Base-by-base conservation (phyloP, 1,284 basidiomycete genomes). In the Rhizopogon hawkerae region DNA sequence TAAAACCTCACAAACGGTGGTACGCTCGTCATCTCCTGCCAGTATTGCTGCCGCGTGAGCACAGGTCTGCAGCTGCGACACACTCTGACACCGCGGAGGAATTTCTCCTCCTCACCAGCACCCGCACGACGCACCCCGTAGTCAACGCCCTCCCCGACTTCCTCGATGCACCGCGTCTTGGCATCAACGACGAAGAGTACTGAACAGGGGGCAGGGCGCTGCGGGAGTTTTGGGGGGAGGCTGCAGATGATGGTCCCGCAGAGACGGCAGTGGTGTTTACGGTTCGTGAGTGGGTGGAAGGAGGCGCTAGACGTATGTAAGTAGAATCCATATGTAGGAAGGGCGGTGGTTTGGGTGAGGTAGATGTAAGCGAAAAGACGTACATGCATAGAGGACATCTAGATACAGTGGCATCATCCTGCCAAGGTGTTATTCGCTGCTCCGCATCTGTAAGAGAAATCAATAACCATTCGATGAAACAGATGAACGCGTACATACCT, bases 211-310 rank as follows among this genome's bases (percentile, higher is more conserved):
- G 77, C 74, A 1, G 76, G 74, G 21, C 90, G 76, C 49, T 83
- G 83, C 0, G 85, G 81, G 3, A 72, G 75, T 49, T 87, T 91
- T 1, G 86, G 75, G 0, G 93, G 92, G 2, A 96, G 75, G 0
- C 94, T 89, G 62, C 95, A 98, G 2, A 98, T 83, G 39, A 98
- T 89, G 36, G 85, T 77, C 0, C 95, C 95, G 58, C 95, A 98
- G 5, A 98, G 72, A 7, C 96, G 83, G 66, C 95, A 98, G 63
- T 98, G 95, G 59, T 98, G 95, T 69, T 96, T 96, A 13, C 95
- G 83, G 53, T 92, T 95, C 0, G 90, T 89, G 1, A 98, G 69
- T 1, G 89, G 84, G 59, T 90, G 86, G 63, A 98, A 98, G 0
- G 84, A 78, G 0, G 89, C 77, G 31, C 85, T 88, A 53, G 14